Conservation (phyloP, 2,329 filamentous ascomycete species). For the Colletotrichum falcatum region DNA sequence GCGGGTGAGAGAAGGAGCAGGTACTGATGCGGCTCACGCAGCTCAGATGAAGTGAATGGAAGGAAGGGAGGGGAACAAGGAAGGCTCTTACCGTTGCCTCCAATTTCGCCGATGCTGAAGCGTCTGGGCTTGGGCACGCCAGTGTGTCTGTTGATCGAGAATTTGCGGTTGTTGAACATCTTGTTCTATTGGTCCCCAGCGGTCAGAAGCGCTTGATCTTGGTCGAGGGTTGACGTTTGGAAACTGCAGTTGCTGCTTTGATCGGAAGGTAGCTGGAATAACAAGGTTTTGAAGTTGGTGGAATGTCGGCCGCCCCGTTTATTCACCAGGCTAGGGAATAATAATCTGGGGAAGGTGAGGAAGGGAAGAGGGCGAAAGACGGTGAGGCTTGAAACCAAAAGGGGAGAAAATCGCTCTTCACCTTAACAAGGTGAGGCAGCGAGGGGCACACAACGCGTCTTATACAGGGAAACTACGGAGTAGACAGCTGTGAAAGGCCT, state of each 20-base stretch:
- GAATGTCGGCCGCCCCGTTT: constrained; percentile 18
- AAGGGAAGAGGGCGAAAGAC: background rate
- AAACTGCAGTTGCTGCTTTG: constrained; percentile 3
- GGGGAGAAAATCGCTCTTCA: background rate
- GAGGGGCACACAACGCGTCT: constrained; percentile 33
- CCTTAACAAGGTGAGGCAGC: constrained; percentile 26
- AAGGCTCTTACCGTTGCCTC: constrained; percentile 28
- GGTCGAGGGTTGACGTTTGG: background rate
- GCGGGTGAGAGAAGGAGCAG: background rate
- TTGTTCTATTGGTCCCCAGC: constrained; percentile 40
- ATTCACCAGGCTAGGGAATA: constrained; percentile 14
- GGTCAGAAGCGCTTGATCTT: background rate
- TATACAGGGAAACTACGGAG: constrained; percentile 35
- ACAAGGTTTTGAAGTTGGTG: constrained; percentile 12
- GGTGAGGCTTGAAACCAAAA: constrained; percentile 4
- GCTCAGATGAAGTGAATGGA: background rate
- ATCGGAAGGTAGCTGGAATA: background rate
- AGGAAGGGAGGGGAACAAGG: too few relatives aligned
- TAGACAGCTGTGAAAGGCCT: constrained; percentile 30
- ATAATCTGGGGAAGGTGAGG: constrained; percentile 19
- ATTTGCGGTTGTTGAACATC: constrained; percentile 70
- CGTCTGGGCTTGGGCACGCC: constrained; percentile 70
- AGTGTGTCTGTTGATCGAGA: constrained; percentile 75
- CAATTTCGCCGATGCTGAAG: constrained; percentile 68
- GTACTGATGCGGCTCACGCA: background rate